Evolutionary conservation across 495 filamentous ascomycete species (phyloP), one percentile per base, ranked within the genome.

Genomic region (Acidomyces sp.): DNA sequence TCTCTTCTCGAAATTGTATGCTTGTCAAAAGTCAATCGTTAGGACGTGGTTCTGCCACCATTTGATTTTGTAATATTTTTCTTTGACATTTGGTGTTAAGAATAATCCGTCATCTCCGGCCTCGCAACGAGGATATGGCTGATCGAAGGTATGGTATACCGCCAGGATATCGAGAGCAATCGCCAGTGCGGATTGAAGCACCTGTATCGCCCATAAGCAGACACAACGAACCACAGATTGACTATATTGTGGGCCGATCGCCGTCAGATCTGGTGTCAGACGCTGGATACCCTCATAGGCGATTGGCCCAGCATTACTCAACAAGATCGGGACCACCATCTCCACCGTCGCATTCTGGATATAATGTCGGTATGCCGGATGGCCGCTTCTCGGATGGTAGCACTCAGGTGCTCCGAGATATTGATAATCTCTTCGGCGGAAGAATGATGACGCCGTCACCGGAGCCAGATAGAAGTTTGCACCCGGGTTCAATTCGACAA

Each of bases 391-490:
- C 12, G 6, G 15, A 34, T 47, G 83, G 79, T 60, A 83, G 80
- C 11, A 42, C 82, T 34, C 71, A 85, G 48, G 80, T 82, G 23
- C 62, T 80, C 40, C 66, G 64, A 62, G 66, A 57, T 38, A 59
- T 64, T 45, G 62, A 64, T 49, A 65, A 57, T 58, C 34, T 54
- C 15, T 58, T 39, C 41, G 38, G 33, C 11, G 28, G 20, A 18
- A 20, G 30, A 29, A 35, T 28, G 32, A 36, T 30, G 39, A 36
- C 31, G 15, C 37, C 23, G 26, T 33, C 30, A 28, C 43, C 30
- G 11, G 56, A 62, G 2, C 65, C 68, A 26, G 57, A 57, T 26
- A n/a, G n/a, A n/a, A n/a, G n/a, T n/a, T n/a, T n/a, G n/a, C n/a
- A n/a, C n/a, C n/a, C n/a, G n/a, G n/a, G n/a, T n/a, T n/a, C n/a